Evolutionary conservation across 106 monocot species (phyloP).

Genomic region (Amphibolis antarctica): DNA sequence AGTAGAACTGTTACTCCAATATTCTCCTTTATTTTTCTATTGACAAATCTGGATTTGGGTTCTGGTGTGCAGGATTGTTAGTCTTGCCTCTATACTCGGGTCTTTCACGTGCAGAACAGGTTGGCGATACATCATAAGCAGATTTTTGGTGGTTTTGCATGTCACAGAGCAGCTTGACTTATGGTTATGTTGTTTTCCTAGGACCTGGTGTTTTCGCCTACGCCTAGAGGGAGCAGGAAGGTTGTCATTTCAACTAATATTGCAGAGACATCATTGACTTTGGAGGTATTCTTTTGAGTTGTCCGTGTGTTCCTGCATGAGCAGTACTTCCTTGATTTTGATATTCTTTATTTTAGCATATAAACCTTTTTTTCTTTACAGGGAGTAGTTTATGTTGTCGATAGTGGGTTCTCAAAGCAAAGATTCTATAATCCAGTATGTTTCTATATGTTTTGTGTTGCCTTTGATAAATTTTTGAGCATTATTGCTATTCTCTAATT

Average conservation of each 20-base stretch:
- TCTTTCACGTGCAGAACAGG: conserved; percentile 82
- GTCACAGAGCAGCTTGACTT: neutral
- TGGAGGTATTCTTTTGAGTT: conserved; percentile 44
- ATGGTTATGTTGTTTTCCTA: conserved; percentile 6
- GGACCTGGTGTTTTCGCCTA: conserved; percentile 88
- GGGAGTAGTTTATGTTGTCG: conserved; percentile 77
- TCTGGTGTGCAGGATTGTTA: conserved; percentile 41
- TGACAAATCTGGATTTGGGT: neutral
- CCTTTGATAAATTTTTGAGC: neutral
- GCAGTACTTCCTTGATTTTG: neutral
- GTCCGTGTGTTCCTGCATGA: neutral
- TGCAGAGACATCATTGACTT: conserved; percentile 95
- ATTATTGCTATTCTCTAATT: neutral
- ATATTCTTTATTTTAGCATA: neutral
- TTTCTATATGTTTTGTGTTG: neutral
- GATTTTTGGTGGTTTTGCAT: neutral
- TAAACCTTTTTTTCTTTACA: conserved; percentile 19
- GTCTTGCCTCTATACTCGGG: conserved; percentile 87
- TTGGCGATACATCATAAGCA: conserved; percentile 9
- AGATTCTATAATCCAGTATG: conserved; percentile 86
- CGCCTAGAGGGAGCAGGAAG: conserved; percentile 87
- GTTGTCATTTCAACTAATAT: conserved; percentile 98
- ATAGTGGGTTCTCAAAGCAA: conserved; percentile 94
- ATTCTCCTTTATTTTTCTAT: neutral
- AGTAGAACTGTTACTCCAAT: neutral